These are phyloP conservation scores for Xylaria polymorpha DNA, from an alignment of 2,329 filamentous ascomycete species.

Conservation along the genomic window DNA sequence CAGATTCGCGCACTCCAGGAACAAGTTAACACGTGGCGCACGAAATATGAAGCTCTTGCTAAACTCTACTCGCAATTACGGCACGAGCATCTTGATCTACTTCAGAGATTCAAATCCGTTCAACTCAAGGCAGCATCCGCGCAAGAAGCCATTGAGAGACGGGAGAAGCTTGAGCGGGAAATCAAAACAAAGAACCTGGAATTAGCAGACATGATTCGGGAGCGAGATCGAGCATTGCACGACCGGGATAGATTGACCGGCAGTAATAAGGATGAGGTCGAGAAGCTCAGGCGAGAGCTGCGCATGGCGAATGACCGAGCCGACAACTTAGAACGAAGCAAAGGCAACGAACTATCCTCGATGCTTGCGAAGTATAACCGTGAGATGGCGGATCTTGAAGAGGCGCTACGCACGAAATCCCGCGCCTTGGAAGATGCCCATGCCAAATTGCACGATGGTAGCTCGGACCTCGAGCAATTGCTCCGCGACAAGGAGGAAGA, in stretches of 20 bases:
- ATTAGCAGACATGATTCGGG: conserved; percentile 96
- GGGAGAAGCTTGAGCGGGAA: conserved; percentile 95
- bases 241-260: conserved; percentile 91
- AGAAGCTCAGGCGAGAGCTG: conserved; percentile 93
- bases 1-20: conserved; percentile 93
- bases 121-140: conserved; percentile 97
- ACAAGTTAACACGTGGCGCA: conserved; percentile 96
- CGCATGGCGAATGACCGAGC: conserved; percentile 91
- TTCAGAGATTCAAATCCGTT: conserved; percentile 95
- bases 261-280: conserved; percentile 89
- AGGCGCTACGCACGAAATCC: conserved; percentile 88
- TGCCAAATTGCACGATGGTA: conserved; percentile 80
- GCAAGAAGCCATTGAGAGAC: conserved; percentile 93
- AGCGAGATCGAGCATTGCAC: conserved; percentile 91
- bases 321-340: conserved; percentile 90
- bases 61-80: conserved; percentile 97
- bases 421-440: conserved; percentile 86
- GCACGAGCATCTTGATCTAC: conserved; percentile 91
- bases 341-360: conserved; percentile 93
- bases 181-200: conserved; percentile 99
- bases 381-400: conserved; percentile 96
- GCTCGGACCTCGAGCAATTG: conserved; percentile 84
- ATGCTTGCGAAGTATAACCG: conserved; percentile 97
- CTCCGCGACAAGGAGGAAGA: conserved; percentile 97
- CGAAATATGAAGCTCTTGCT: conserved; percentile 95